Evolutionary conservation across 345 rosid genomes (phyloP).

Genomic region (Salix brachista): DNA sequence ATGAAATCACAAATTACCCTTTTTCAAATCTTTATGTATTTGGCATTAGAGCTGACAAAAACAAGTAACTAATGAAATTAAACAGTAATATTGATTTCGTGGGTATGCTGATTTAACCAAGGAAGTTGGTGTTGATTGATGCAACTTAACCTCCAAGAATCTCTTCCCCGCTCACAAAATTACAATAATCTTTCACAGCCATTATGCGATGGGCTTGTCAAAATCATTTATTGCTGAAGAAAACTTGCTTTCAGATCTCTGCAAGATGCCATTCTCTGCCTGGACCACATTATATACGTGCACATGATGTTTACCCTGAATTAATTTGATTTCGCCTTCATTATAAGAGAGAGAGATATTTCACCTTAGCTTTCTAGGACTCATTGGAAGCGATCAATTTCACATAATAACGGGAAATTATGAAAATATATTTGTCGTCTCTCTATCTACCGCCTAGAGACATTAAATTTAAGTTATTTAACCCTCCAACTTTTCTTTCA

Average conservation of each 20-base stretch:
- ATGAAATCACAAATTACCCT: constrained; percentile 10
- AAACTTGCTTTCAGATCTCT: constrained; percentile 1
- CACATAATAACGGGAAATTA: no score
- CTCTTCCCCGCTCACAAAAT: constrained; percentile 2
- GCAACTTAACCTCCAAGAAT: constrained; percentile 17
- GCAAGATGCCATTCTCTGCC: neutral
- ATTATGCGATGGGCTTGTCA: neutral
- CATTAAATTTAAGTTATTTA: no score
- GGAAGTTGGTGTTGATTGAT: constrained; percentile 43
- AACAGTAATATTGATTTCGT: constrained; percentile 23
- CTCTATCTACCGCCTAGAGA: no score
- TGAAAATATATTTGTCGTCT: no score
- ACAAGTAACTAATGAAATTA: constrained; percentile 12
- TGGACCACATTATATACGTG: constrained; percentile 11
- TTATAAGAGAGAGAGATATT: no score
- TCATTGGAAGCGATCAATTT: no score
- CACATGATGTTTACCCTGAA: neutral
- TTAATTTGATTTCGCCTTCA: neutral
- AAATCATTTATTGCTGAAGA: neutral
- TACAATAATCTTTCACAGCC: neutral
- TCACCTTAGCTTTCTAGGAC: no score
- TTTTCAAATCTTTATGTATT: neutral
- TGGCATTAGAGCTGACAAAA: neutral
- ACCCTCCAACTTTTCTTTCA: no score
- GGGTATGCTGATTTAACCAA: constrained; percentile 15